Evolutionary conservation across 495 filamentous ascomycete genomes (phyloP).

Genomic region (Emericellopsis terricola): DNA sequence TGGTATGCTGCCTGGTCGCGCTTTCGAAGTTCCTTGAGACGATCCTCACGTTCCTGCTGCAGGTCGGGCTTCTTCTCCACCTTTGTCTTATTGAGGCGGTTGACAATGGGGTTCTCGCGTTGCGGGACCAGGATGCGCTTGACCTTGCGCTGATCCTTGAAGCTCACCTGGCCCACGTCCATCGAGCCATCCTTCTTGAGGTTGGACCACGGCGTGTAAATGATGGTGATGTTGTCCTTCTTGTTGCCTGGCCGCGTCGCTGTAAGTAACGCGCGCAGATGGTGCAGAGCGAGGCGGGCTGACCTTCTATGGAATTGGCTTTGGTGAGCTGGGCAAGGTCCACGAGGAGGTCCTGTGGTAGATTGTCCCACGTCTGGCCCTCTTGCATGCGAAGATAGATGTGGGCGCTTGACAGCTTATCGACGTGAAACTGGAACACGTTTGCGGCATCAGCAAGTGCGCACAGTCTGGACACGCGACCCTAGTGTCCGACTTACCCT

Average conservation of each 20-base stretch:
- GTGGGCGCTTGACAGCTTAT: conserved; percentile 92
- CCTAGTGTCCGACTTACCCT: too few relatives aligned
- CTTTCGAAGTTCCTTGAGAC: conserved; percentile 45
- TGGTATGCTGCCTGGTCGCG: conserved; percentile 48
- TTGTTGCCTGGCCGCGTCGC: conserved; percentile 53
- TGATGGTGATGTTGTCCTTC: conserved; percentile 89
- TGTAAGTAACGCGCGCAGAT: neutral
- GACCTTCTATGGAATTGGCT: conserved; percentile 95
- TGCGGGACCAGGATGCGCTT: conserved; percentile 57
- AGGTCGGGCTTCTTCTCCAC: conserved; percentile 75
- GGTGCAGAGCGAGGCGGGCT: neutral
- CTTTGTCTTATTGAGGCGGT: conserved; percentile 91
- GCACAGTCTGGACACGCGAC: too few relatives aligned
- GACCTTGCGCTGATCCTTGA: conserved; percentile 77
- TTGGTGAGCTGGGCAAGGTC: conserved; percentile 94
- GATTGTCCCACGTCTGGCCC: conserved; percentile 69
- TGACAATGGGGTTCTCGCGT: conserved; percentile 78
- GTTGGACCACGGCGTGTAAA: conserved; percentile 97
- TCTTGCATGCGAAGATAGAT: conserved; percentile 78
- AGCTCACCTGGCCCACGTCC: conserved; percentile 87
- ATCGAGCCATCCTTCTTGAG: conserved; percentile 91
- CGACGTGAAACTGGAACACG: conserved; percentile 56
- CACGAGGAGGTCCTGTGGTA: conserved; percentile 53
- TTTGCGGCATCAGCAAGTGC: neutral
- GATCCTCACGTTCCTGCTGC: conserved; percentile 56